Evolutionary conservation across 2,329 filamentous ascomycete species (phyloP), one percentile per base, ranked within the genome.

Genomic region (Blastomyces gilchristii): DNA sequence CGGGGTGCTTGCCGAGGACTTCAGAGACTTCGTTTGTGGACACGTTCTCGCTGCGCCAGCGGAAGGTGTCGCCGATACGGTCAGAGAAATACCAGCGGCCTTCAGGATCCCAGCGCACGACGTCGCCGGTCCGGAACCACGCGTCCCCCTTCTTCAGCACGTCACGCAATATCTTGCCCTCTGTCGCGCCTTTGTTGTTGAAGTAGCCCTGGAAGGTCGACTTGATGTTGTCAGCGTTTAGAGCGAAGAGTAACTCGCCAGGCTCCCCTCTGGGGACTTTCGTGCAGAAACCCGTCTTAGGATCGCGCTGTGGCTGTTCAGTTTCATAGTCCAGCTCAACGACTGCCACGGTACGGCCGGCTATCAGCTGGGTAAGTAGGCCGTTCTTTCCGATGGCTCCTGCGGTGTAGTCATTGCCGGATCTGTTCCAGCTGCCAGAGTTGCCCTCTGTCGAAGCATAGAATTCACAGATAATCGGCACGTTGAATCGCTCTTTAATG

Each of bases 61-160:
- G 73, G 71, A 80, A 83, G 0, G 81, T 83, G 65, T 83, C 81
- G 12, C 81, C 81, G 59, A 82, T 74, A 3, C 81, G 75, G 66
- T 96, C 91, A 63, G 86, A 85, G 77, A 96, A 96, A 78, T 82
- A 94, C 72, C 86, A 83, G 2, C 86, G 80, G 5, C 90, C 90
- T 63, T 94, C 86, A 0, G 66, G 64, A 67, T 91, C 88, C 77
- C 82, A 83, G n/a, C 86, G 81, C 41, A 94, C 77, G 22, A 94
- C 81, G 70, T 96, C 91, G n/a, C 91, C 91, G 0, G 89, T 88
- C 31, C 90, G 85, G 79, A 91, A 95, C 80, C 85, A 96, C 0
- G 85, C 87, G 70, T 96, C 91, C 16, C 88, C 90, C 70, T 87
- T 87, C 64, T 76, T 78, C 66, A 94, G 84, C 1, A 94, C 89